Evolutionary conservation across 192 early-diverging fungal species (phyloP), one percentile per base, ranked within the genome.

Genomic region (Jimgerdemannia flammicorona): DNA sequence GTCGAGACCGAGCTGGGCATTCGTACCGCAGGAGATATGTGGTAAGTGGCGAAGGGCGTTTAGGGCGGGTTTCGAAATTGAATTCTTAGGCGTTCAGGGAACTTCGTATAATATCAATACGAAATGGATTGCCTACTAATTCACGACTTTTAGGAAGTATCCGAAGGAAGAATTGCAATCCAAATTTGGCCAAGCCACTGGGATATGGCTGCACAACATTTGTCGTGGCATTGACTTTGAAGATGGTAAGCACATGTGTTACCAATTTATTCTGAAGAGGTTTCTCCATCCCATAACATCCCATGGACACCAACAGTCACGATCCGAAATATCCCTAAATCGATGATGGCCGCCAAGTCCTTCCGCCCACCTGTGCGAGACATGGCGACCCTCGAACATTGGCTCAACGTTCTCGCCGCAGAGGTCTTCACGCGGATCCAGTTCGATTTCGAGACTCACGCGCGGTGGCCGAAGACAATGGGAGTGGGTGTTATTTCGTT

Each of bases 1-100:
- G 86, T 98, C 1, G 92, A 86, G 42, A 74, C 78, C 3, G 87
- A 87, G 40, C 85, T 93, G 43, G 85, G 86, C 19, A 80, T 91
- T 1, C 77, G 84, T 40, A 88, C 74, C 6, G 89, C 89, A n/a
- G 82, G 88, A 10, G 87, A 91, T 66, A 44, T 92, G 19, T 87
- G 88, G 85, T 73, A 81, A 43, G 1, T 65, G 64, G 14, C 14
- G 64, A 65, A 65, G 64, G n/a, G 64, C 19, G 14, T 19, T 65
- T 19, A 19, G 19, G n/a, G n/a, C n/a, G n/a, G n/a, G n/a, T n/a
- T 29, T 29, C 29, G 29, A 1, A 29, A 29, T 29, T 29, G 29
- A 29, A 29, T 29, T 29, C 29, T 29, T 1, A 1, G 29, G 29
- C 29, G 29, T 29, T 29, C 29, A 29, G 29, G 29, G 29, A 29